These are phyloP conservation scores for Phytophthora megakarya DNA, from an alignment of 352 stramenopile genomes.

Conservation along the genomic window DNA sequence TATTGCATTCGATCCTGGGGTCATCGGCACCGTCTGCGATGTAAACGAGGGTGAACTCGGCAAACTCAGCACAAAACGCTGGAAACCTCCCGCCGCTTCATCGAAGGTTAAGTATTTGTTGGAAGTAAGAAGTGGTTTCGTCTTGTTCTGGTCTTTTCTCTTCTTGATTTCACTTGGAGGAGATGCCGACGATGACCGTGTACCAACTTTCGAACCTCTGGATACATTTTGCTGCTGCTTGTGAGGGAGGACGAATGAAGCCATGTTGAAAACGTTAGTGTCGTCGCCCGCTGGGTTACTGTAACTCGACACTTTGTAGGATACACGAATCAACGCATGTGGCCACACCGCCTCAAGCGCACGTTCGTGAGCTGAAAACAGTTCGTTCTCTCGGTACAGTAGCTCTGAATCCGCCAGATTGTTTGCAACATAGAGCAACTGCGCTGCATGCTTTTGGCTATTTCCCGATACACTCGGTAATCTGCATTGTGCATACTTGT, in stretches of 20 bases:
- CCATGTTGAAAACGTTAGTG: conserved; percentile 5
- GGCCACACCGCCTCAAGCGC: conserved; percentile 47
- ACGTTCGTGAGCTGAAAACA: conserved; percentile 40
- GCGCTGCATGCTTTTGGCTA: conserved; percentile 51
- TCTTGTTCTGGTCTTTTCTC: conserved; percentile 6
- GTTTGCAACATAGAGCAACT: conserved; percentile 69
- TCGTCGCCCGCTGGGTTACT: conserved; percentile 5
- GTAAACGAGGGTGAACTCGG: conserved; percentile 37
- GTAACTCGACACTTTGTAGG: conserved; percentile 22
- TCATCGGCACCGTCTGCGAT: not conserved
- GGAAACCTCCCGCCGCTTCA: conserved; percentile 36
- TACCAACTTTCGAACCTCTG: conserved; percentile 1
- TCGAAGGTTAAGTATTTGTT: conserved; percentile 40
- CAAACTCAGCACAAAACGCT: conserved; percentile 38
- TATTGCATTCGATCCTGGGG: conserved; percentile 14
- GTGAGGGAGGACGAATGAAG: conserved; percentile 27
- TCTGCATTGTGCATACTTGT: conserved; percentile 59
- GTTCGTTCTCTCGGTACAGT: conserved; percentile 37
- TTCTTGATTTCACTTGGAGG: conserved; percentile 21
- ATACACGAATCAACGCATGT: conserved; percentile 23
- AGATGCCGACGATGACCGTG: not conserved
- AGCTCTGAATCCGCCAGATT: conserved; percentile 40
- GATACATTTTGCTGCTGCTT: conserved; percentile 17
- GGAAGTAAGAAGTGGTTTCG: not conserved
- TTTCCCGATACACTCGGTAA: conserved; percentile 68